Conservation (phyloP, 2,329 filamentous ascomycete genomes). For the Bipolaris sorokiniana region DNA sequence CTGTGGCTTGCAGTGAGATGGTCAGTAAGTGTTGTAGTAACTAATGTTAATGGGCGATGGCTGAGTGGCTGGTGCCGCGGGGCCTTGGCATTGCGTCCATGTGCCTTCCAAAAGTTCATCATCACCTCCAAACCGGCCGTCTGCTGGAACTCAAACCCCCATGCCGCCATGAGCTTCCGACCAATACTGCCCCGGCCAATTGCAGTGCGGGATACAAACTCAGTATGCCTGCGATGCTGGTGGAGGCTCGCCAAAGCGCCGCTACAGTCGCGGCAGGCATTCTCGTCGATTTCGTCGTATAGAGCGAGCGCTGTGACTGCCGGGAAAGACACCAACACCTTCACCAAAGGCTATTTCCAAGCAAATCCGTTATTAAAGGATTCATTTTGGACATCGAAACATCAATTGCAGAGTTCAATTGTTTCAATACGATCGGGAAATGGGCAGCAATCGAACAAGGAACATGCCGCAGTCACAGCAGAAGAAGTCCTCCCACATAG, state of each 20-base stretch:
- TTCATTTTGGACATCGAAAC: conserved; percentile 35
- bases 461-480: conserved; percentile 16
- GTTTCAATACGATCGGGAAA: conserved; percentile 18
- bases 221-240: conserved; percentile 46
- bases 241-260: conserved; percentile 33
- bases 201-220: conserved; percentile 35
- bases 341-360: conserved; percentile 50
- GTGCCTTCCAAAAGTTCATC: conserved; percentile 13
- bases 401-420: conserved; percentile 43
- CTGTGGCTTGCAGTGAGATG: not conserved
- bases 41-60: not conserved
- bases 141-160: conserved; percentile 12
- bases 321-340: conserved; percentile 39
- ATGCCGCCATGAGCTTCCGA: conserved; percentile 49
- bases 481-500: conserved; percentile 46
- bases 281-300: conserved; percentile 36
- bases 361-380: conserved; percentile 45
- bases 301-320: conserved; percentile 39
- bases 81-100: conserved; percentile 13
- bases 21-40: not conserved
- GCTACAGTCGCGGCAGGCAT: conserved; percentile 31
- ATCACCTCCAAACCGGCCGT: not conserved
- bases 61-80: conserved; percentile 10
- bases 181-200: conserved; percentile 39
- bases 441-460: conserved; percentile 15